A percentile compares a stretch with the other conserved stretches of the same genome.
Conservation (phyloP, 2,329 filamentous ascomycete species). For the Nemania serpens region DNA sequence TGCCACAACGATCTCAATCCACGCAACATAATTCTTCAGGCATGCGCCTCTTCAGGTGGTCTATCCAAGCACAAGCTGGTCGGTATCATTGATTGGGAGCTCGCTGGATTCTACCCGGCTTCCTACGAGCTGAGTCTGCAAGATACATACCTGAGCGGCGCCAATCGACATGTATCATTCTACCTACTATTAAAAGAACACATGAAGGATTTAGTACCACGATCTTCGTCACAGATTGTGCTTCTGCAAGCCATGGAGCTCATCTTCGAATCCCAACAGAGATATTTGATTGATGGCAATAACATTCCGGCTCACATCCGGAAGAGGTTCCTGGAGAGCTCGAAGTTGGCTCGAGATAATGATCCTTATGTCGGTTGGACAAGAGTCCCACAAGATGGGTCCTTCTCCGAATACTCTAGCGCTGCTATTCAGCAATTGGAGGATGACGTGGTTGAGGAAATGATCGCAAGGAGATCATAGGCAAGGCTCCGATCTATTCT, state of each 20-base stretch:
- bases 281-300: slow-evolving; percentile 15
- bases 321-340: slow-evolving; percentile 21
- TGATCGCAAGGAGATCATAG: slow-evolving; percentile 1
- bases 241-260: slow-evolving; percentile 28
- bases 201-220: slow-evolving; percentile 11
- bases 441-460: slow-evolving; percentile 9
- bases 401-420: slow-evolving; percentile 1
- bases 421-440: slow-evolving; percentile 8
- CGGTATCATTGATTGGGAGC: slow-evolving; percentile 33
- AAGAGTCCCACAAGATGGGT: background rate
- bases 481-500: slow-evolving; percentile 12
- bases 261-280: slow-evolving; percentile 30
- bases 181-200: slow-evolving; percentile 22
- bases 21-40: slow-evolving; percentile 27
- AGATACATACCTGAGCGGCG: slow-evolving; percentile 28
- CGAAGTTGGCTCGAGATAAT: slow-evolving; percentile 6
- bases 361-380: slow-evolving; percentile 14
- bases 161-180: slow-evolving; percentile 29
- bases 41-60: slow-evolving; percentile 3
- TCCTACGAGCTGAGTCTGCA: slow-evolving; percentile 32
- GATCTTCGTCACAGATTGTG: slow-evolving; percentile 25
- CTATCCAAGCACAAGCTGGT: slow-evolving; percentile 24
- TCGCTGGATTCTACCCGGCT: slow-evolving; percentile 33
- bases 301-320: slow-evolving; percentile 29
- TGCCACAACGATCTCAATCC: slow-evolving; percentile 34